Base-by-base conservation (phyloP, 768 basidiomycete genomes). In the Peribolospora baueri region DNA sequence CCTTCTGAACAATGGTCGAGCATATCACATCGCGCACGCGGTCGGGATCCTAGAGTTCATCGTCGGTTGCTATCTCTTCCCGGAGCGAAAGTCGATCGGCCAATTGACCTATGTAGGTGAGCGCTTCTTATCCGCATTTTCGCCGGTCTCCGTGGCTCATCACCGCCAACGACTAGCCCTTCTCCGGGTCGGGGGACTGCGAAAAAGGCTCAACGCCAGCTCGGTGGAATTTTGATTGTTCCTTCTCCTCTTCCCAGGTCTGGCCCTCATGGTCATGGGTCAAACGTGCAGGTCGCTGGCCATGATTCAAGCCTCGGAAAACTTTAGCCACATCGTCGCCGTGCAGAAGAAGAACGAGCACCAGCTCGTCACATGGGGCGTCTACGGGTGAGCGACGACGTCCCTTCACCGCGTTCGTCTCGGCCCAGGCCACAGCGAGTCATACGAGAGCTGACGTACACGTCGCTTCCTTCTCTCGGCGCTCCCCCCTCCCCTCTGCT, bases 291-390 rank as follows among this genome's bases (percentile, higher is more conserved):
- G 93, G 50, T 88, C 88, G 6, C 62, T 74, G 25, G 90, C 93
- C n/a, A 98, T 98, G 93, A 81, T 93, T 53, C 85, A 90, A 59
- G 93, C 93, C 2, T 76, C 82, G 11, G 79, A 78, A 53, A 93
- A 84, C 64, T 98, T 98, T 70, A 88, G 87, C 7, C 93, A 98
- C 72, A 65, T 78, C 0, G 77, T 98, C 52, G 84, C 82, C 3
- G 76, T 75, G 61, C 72, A 69, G 43, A 97, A 88, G 66, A 73
- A 75, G 46, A 71, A 76, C 11, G 71, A 72, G 8, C 93, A 98
- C 66, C 68, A 66, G 39, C 75, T 98, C 9, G 86, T 98, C 37
- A 93, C 82, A 4, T 73, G 79, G 59, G 93, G 93, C 11, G 72
- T 98, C 53, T 98, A 97, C 61, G 73, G 75, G 83, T 93, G 65